A percentile compares a stretch with the other conserved stretches of the same genome.
phyloP scores from a whole-genome alignment of 352 stramenopile genomes.

The Pythium graminicola region DNA sequence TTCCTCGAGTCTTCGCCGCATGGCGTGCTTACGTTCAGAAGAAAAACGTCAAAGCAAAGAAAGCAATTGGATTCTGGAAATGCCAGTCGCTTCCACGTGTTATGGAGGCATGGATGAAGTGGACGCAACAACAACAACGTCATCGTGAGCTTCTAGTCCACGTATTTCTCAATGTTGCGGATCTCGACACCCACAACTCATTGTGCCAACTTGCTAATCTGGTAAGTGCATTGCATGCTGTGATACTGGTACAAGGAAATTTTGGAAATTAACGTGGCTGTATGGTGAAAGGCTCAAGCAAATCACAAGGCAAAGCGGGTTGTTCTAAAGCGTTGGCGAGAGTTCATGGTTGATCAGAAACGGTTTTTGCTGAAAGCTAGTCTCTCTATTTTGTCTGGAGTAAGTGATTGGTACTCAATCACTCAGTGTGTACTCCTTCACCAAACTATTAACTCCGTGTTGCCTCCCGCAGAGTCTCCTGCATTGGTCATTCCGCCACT shows the following conservation, averaged over 20 bases:
- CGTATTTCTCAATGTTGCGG: conserved; percentile 59
- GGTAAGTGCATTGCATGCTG: too few relatives aligned
- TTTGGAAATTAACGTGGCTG: background rate
- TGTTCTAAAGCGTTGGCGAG: conserved; percentile 42
- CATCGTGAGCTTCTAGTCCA: conserved; percentile 34
- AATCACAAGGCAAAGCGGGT: conserved; percentile 40
- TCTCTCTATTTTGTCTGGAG: conserved; percentile 59
- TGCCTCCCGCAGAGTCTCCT: conserved; percentile 35
- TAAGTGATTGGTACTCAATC: too few relatives aligned
- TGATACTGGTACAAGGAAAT: too few relatives aligned
- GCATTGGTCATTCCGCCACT: conserved; percentile 68
- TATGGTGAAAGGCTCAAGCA: conserved; percentile 23
- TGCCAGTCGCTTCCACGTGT: conserved; percentile 55
- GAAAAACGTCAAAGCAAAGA: conserved; percentile 42
- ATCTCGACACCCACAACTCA: conserved; percentile 69
- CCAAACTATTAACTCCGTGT: background rate
- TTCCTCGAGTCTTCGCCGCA: conserved; percentile 36
- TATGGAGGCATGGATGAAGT: conserved; percentile 41
- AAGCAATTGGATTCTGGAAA: conserved; percentile 62
- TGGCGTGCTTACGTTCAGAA: conserved; percentile 38
- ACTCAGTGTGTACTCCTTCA: too few relatives aligned
- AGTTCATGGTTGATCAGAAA: conserved; percentile 53
- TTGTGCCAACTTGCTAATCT: conserved; percentile 37
- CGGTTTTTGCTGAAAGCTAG: conserved; percentile 62
- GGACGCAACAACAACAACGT: conserved; percentile 15